A percentile compares a stretch with the other conserved stretches of the same genome.
These are phyloP conservation scores for Oryza meyeriana DNA, from an alignment of 176 grass and related monocot species.

Conservation along the genomic window DNA sequence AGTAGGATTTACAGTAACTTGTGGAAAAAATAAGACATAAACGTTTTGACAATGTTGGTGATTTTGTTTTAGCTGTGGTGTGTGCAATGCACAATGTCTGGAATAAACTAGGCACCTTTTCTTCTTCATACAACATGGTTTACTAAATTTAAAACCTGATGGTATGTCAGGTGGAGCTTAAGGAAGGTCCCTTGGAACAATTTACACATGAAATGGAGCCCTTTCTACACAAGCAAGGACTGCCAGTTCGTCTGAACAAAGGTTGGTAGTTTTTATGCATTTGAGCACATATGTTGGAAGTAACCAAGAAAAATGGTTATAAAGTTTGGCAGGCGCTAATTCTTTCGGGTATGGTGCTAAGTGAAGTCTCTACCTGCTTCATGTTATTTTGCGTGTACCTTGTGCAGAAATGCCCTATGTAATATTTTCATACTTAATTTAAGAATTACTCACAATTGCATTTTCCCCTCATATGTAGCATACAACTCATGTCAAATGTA, in stretches of 20 bases:
- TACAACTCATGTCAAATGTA: too few relatives aligned
- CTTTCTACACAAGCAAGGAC: constrained; percentile 75
- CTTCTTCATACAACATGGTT: neutral
- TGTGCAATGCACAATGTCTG: too few relatives aligned
- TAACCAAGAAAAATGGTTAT: neutral
- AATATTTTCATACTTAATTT: too few relatives aligned
- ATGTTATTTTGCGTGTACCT: too few relatives aligned
- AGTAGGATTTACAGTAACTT: neutral
- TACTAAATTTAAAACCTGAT: neutral
- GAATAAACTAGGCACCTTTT: neutral
- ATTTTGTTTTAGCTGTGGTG: too few relatives aligned
- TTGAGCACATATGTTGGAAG: neutral
- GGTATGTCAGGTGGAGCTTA: constrained; percentile 66
- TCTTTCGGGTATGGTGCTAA: too few relatives aligned
- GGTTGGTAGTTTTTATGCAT: constrained; percentile 39
- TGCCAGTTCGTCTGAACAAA: constrained; percentile 91
- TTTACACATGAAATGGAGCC: constrained; percentile 99
- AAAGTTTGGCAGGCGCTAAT: neutral
- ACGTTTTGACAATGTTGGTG: neutral
- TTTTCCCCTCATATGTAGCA: too few relatives aligned
- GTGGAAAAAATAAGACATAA: neutral
- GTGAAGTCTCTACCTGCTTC: too few relatives aligned
- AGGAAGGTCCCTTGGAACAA: constrained; percentile 91
- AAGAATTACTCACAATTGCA: too few relatives aligned
- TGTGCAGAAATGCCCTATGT: too few relatives aligned